Evolutionary conservation across 23 red algal genomes (phyloP).

Genomic region (Cyanidiococcus yangmingshanensis): DNA sequence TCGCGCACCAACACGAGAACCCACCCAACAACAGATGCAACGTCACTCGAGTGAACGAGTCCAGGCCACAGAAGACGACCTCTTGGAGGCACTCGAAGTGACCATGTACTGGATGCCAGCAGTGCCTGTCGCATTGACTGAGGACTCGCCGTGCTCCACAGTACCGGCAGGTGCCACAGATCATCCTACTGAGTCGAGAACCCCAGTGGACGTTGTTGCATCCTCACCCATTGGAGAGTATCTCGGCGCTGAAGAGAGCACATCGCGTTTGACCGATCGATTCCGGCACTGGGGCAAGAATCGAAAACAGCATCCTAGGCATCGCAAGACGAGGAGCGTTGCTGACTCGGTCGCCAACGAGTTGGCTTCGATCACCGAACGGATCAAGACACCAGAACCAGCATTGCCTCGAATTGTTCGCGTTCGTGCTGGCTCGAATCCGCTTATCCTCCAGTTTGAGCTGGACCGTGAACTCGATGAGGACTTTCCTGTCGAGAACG

Average conservation of each 20-base stretch:
- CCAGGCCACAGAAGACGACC: neutral
- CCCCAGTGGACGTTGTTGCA: neutral
- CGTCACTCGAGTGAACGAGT: neutral
- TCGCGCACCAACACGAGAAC: neutral
- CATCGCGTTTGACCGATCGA: neutral
- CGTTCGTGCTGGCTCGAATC: neutral
- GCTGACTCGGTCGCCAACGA: no score
- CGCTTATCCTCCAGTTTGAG: neutral
- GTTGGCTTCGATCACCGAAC: neutral
- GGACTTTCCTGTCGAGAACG: conserved; percentile 64
- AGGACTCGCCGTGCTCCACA: neutral
- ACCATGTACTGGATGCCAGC: neutral
- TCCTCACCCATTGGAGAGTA: neutral
- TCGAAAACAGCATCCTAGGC: neutral
- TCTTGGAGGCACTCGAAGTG: neutral
- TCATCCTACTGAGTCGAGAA: neutral
- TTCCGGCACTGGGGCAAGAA: no score
- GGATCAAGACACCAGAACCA: neutral
- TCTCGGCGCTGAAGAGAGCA: neutral
- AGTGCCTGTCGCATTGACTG: neutral
- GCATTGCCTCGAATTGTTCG: neutral
- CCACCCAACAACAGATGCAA: neutral
- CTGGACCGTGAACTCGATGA: conserved; percentile 35
- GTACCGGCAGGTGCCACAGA: neutral
- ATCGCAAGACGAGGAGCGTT: neutral